Conservation (phyloP, 169 alveolate genomes). For the Cryptosporidium viatorum region DNA sequence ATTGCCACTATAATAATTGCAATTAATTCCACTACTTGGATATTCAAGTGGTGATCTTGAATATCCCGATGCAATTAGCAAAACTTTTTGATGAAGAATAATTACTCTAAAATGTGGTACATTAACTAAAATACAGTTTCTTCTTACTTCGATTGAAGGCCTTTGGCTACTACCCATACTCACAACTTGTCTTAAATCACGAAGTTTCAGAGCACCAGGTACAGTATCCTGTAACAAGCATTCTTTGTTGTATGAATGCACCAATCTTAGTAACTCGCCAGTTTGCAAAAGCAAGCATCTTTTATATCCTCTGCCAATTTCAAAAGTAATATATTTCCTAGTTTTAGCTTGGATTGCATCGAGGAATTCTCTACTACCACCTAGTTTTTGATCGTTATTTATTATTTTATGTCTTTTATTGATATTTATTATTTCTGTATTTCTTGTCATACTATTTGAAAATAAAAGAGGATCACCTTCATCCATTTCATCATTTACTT, state of each 20-base stretch:
- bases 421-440: constrained; percentile 17
- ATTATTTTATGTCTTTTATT: constrained; percentile 24
- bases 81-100: constrained; percentile 63
- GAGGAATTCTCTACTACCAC: constrained; percentile 68
- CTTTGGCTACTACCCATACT: constrained; percentile 77
- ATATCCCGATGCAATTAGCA: constrained; percentile 71
- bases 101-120: constrained; percentile 72
- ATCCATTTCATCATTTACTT: constrained; percentile 15
- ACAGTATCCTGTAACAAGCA: constrained; percentile 73
- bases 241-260: constrained; percentile 67
- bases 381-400: constrained; percentile 16
- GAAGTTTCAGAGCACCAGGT: constrained; percentile 74
- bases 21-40: constrained; percentile 45
- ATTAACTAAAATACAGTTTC: constrained; percentile 78
- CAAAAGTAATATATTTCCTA: constrained; percentile 69
- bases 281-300: constrained; percentile 65
- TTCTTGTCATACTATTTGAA: constrained; percentile 15
- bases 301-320: constrained; percentile 69
- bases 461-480: constrained; percentile 45
- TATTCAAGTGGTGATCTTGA: constrained; percentile 68
- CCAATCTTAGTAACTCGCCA: constrained; percentile 60
- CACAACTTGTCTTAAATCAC: constrained; percentile 76
- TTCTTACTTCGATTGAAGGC: constrained; percentile 78
- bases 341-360: constrained; percentile 70
- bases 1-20: not conserved